These are phyloP conservation scores for Acanthamoeba triangularis DNA, from an alignment of 208 protist species.

Conservation along the genomic window DNA sequence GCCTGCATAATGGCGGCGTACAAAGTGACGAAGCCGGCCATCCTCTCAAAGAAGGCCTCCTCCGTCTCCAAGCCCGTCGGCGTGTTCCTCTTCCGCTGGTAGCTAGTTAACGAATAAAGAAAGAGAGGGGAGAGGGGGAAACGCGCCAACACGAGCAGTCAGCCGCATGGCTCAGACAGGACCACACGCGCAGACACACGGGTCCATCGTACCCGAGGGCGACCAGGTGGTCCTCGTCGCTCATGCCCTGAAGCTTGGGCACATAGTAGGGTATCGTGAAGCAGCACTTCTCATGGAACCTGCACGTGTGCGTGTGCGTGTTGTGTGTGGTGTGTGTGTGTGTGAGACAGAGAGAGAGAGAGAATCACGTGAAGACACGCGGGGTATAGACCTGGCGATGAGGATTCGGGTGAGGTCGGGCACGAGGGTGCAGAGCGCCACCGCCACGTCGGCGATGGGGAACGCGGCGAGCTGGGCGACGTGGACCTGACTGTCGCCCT, in stretches of 20 bases:
- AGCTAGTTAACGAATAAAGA: background rate
- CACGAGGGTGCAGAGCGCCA: background rate
- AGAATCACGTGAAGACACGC: background rate
- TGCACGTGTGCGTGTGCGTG: too few species aligned
- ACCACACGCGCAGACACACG: too few species aligned
- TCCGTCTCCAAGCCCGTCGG: background rate
- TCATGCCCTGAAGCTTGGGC: too few species aligned
- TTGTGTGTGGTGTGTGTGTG: background rate
- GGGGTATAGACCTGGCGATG: background rate
- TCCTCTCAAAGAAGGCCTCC: slow-evolving; percentile 10
- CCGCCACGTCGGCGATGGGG: slow-evolving; percentile 11
- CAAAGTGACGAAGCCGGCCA: slow-evolving; percentile 1
- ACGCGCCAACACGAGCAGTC: background rate
- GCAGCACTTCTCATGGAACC: background rate
- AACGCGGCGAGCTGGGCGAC: background rate
- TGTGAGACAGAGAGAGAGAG: background rate
- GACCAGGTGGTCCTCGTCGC: background rate
- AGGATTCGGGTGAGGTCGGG: background rate
- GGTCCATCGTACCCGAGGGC: too few species aligned
- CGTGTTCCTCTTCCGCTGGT: background rate
- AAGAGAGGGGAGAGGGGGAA: too few species aligned
- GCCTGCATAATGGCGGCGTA: slow-evolving; percentile 33
- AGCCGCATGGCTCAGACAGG: too few species aligned
- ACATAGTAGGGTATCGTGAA: slow-evolving; percentile 17
- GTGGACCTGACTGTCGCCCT: background rate